Evolutionary conservation across 176 grass and related monocot genomes (phyloP).

Genomic region (Poa pratensis): DNA sequence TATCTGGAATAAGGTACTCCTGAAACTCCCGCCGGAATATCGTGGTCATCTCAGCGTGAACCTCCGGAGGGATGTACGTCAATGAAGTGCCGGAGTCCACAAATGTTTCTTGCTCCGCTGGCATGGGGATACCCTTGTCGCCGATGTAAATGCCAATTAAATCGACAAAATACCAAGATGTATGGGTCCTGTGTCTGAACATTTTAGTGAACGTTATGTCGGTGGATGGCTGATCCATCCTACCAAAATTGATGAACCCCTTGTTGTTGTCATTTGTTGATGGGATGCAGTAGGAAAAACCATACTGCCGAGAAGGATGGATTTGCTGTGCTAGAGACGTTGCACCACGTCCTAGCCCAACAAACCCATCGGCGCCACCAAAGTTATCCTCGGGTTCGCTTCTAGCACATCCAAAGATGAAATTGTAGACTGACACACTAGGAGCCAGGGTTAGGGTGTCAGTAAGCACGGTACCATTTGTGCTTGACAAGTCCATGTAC

Average conservation of each 20-base stretch:
- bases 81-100: neutral
- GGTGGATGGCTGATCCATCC: neutral
- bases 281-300: neutral
- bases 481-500: neutral
- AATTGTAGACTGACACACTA: neutral
- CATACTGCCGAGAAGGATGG: neutral
- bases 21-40: neutral
- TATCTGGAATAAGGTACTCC: neutral
- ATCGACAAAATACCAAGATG: neutral
- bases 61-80: neutral
- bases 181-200: neutral
- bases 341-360: neutral
- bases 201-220: neutral
- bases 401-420: neutral
- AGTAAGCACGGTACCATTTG: neutral
- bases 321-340: neutral
- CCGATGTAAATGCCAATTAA: neutral
- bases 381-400: neutral
- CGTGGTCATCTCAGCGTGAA: neutral
- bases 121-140: neutral
- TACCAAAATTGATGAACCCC: neutral
- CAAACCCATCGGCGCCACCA: neutral
- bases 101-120: neutral
- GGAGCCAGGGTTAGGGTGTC: conserved; percentile 1
- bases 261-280: neutral